Percentiles rank a stretch among this genome's conserved stretches.
These are phyloP conservation scores for Teunomyces pallodes DNA, from an alignment of 805 yeast genomes.

Conservation along the genomic window DNA sequence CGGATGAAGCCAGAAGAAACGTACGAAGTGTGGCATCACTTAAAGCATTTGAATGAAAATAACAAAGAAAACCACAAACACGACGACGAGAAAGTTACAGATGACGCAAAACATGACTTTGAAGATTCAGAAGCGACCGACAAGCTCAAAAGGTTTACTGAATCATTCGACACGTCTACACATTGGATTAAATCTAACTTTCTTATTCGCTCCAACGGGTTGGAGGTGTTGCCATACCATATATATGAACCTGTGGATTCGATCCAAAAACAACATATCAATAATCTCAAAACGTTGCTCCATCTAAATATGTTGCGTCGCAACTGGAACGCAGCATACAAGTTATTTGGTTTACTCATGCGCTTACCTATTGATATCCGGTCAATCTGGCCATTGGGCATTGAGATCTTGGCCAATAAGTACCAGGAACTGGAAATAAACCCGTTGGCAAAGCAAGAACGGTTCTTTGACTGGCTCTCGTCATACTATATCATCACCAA, in stretches of 20 bases:
- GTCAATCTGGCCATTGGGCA: slow-evolving; percentile 62
- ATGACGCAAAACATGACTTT: slow-evolving; percentile 3
- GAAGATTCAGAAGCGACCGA: slow-evolving; percentile 5
- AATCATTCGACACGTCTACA: slow-evolving; percentile 18
- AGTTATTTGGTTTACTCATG: slow-evolving; percentile 48
- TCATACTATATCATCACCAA: slow-evolving; percentile 22
- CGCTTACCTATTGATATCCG: slow-evolving; percentile 54
- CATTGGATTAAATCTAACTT: slow-evolving; percentile 19
- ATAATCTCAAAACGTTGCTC: slow-evolving; percentile 42
- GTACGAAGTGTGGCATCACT: slow-evolving; percentile 32
- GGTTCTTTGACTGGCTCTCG: slow-evolving; percentile 37
- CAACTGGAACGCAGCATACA: slow-evolving; percentile 58
- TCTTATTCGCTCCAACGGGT: slow-evolving; percentile 18
- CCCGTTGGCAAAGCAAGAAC: slow-evolving; percentile 20
- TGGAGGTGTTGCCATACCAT: slow-evolving; percentile 14
- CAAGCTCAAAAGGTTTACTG: slow-evolving; percentile 5
- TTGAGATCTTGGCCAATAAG: slow-evolving; percentile 45
- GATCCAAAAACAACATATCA: slow-evolving; percentile 25
- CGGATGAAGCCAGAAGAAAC: slow-evolving; percentile 30
- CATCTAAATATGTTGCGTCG: slow-evolving; percentile 46
- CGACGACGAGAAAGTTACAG: slow-evolving; percentile 6
- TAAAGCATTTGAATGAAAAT: slow-evolving; percentile 13
- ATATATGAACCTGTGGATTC: slow-evolving; percentile 6
- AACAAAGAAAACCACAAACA: background rate
- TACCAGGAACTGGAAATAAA: background rate